Conservation (phyloP, 192 early-diverging fungal species). For the Coemansia sp. region DNA sequence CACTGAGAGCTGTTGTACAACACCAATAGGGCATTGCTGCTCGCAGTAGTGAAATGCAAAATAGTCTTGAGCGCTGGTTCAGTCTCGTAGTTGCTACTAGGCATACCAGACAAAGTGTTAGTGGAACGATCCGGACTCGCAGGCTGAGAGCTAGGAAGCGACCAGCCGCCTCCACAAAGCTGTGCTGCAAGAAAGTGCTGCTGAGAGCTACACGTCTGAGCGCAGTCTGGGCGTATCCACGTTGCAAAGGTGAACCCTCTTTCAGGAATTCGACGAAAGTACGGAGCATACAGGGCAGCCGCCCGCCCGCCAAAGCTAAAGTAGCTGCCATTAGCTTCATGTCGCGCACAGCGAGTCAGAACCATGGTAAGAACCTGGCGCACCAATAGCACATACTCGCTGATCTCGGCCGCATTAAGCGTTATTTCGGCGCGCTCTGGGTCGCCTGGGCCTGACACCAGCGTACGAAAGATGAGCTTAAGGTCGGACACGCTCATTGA, state of each 20-base stretch:
- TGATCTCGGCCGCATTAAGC: constrained; percentile 1
- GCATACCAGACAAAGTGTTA: background rate
- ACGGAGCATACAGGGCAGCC: constrained; percentile 6
- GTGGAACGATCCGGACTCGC: background rate
- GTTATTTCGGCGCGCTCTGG: background rate
- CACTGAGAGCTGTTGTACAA: constrained; percentile 8
- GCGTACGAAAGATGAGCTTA: constrained; percentile 29
- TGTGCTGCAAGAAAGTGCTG: constrained; percentile 21
- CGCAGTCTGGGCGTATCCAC: constrained; percentile 21
- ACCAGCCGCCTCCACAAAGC: constrained; percentile 6
- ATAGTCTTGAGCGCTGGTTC: background rate
- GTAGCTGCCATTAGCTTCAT: constrained; percentile 8
- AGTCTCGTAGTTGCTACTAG: background rate
- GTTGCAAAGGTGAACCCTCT: constrained; percentile 30
- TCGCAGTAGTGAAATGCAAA: constrained; percentile 7
- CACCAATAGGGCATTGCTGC: background rate
- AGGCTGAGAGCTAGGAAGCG: constrained; percentile 1
- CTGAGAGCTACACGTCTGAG: background rate
- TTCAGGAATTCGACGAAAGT: constrained; percentile 32
- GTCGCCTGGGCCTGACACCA: constrained; percentile 19
- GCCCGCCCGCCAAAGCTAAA: constrained; percentile 31
- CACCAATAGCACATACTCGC: constrained; percentile 15
- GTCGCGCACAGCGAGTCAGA: constrained; percentile 16
- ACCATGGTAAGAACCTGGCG: constrained; percentile 18
- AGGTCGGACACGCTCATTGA: constrained; percentile 27